These are phyloP conservation scores for Heliamphora pulchella DNA, from an alignment of 179 eudicot genomes.

Conservation along the genomic window DNA sequence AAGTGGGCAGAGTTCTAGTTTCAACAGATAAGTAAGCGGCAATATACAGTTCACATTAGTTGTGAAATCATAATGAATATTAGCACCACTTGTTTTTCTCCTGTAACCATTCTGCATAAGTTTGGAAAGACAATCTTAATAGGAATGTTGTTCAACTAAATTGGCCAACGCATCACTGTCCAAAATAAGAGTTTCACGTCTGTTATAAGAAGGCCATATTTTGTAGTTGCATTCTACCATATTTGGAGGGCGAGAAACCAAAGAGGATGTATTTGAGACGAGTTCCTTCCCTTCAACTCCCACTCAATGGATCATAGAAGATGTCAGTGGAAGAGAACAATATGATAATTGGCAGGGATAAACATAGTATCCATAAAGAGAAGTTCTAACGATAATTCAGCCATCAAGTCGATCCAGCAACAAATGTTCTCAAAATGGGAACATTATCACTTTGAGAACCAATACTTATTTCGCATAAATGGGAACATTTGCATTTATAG, in stretches of 20 bases:
- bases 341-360: too few species aligned
- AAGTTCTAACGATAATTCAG: too few species aligned
- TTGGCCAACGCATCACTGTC: neutral
- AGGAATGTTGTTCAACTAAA: neutral
- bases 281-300: neutral
- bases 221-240: neutral
- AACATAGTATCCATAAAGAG: too few species aligned
- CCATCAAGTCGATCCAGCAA: too few species aligned
- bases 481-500: too few species aligned
- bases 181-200: neutral
- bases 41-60: too few species aligned
- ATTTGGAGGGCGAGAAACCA: neutral
- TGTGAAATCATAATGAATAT: neutral
- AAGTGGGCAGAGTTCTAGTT: too few species aligned
- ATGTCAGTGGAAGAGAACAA: neutral
- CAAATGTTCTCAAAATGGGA: too few species aligned
- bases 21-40: too few species aligned
- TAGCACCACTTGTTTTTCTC: neutral
- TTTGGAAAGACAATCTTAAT: neutral
- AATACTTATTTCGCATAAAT: too few species aligned
- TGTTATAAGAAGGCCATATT: neutral
- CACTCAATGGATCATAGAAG: neutral
- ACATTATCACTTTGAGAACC: too few species aligned
- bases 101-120: neutral
- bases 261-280: neutral